Base-by-base conservation (phyloP, 73 alveolate genomes). In the Paramecium biaurelia region DNA sequence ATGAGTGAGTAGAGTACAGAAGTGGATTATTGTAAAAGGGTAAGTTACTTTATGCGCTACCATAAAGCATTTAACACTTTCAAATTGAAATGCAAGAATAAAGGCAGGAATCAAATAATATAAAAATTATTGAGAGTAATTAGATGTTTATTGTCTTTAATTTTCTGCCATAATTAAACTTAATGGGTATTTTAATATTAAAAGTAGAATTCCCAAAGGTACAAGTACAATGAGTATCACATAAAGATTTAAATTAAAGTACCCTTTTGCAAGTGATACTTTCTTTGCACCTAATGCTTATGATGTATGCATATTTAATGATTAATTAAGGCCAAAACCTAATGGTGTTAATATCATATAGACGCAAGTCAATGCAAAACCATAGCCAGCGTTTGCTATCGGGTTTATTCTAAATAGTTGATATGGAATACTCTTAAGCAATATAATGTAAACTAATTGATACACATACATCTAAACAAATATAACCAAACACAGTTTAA, bases 1-100 rank as follows among this genome's bases (percentile, higher is more conserved):
- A 79, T 79, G 90, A 43, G 43, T 11, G 2, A 38, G 9, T 15
- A 41, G 14, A 7, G 90, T 43, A 24, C 18, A 20, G 12, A 79
- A 23, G 28, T 79, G 90, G 9, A 79, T 79, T 38, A 79, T 38
- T 8, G 90, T 26, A 23, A 79, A 79, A 7, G 90, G 90, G 30
- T 41, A 79, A 2, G 90, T 42, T 8, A 79, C 76, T 45, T 79
- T 79, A 79, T 79, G 45, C 5, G 90, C 90, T 3, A 79, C 56
- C 90, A 79, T 79, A 34, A 79, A 79, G 23, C 43, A 23, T 79
- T 79, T 79, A n/a, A 26, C 74, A 24, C 90, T 47, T 24, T 79
- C 90, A 79, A 79, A 79, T 21, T 43, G 38, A 15, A 79, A 18
- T 30, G 74, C 74, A 3, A 79, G 10, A 14, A 79, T 47, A 79